Percentiles rank a stretch among this genome's conserved stretches.
Evolutionary conservation across 2,329 filamentous ascomycete species (phyloP).

Genomic region (Endothia cerciana): DNA sequence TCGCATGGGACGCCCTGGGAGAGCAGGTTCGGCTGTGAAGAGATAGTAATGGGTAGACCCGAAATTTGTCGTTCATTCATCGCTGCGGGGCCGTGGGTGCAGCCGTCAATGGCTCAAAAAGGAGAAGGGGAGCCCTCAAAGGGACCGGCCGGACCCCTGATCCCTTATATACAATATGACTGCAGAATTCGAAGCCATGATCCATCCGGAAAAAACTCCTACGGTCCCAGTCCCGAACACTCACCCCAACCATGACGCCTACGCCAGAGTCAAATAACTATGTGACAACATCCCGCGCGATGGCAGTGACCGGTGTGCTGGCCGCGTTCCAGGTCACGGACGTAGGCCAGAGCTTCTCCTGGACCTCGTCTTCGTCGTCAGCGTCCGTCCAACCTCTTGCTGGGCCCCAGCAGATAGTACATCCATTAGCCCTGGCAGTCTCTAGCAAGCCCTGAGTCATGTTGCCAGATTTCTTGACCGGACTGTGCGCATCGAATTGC

Average conservation of each 20-base stretch:
- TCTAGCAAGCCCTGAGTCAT: conserved; percentile 66
- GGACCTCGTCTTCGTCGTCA: conserved; percentile 30
- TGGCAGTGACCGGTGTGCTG: background rate
- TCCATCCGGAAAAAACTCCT: background rate
- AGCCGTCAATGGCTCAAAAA: background rate
- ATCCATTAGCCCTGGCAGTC: conserved; percentile 51
- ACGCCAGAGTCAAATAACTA: background rate
- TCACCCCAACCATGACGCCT: conserved; percentile 1
- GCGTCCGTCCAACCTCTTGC: conserved; percentile 67
- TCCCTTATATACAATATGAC: background rate
- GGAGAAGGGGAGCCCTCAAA: background rate
- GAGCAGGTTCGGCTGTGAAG: background rate
- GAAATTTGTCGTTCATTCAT: conserved; percentile 15
- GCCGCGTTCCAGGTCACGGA: background rate
- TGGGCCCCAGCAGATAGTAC: conserved; percentile 68
- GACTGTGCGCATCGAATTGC: conserved; percentile 71
- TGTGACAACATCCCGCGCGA: conserved; percentile 16
- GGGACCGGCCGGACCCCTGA: background rate
- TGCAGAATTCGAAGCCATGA: background rate
- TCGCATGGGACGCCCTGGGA: background rate
- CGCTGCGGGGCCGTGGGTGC: background rate
- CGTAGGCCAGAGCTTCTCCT: background rate
- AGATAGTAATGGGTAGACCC: background rate
- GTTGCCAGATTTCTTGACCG: conserved; percentile 66
- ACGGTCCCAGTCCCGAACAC: background rate